Base-by-base conservation (phyloP, 352 stramenopile species). In the Blastocystis sp. region DNA sequence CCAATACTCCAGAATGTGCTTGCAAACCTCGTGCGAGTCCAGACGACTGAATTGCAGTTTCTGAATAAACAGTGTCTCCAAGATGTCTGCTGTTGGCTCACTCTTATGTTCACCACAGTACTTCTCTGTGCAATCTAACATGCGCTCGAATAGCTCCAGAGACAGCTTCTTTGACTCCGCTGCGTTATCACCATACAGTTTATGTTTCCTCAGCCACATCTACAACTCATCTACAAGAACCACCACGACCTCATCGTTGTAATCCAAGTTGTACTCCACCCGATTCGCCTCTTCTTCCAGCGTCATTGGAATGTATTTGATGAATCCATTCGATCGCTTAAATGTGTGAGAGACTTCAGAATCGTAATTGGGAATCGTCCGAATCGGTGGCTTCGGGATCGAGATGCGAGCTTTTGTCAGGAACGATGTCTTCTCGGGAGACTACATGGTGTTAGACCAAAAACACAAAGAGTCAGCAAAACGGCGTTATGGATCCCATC, bases 1-100 rank as follows among this genome's bases (percentile, higher is more conserved):
- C 97, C 97, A 99, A 91, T 98, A 98, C 73, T 93, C 93, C 92
- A 98, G 96, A 82, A 97, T 93, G 68, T 96, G 94, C 44, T 93
- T 91, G 1, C 92, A 95, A 75, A 89, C 51, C 37, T 76, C 57
- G 27, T 82, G 51, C 9, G 59, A 84, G 33, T 84, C 78, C 51
- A 69, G 40, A n/a, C 69, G 30, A 35, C 33, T 76, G 53, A 89
- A 84, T 0, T 84, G 59, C 9, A 84, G 78, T 40, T 89, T 84
- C 57, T 89, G 44, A 11, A 89, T 40, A 30, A 89, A 77, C 3
- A 84, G 33, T 35, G 48, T 48, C 37, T 89, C 69, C 27, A 89
- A 17, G 17, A 68, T 89, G 66, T 89, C 69, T 19, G 42, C 44
- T 11, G 73, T 90, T 17, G 64, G 64, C 17, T 87, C 60, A 30